Base-by-base conservation (phyloP, 805 yeast genomes). In the Cyberlindnera lachancei region DNA sequence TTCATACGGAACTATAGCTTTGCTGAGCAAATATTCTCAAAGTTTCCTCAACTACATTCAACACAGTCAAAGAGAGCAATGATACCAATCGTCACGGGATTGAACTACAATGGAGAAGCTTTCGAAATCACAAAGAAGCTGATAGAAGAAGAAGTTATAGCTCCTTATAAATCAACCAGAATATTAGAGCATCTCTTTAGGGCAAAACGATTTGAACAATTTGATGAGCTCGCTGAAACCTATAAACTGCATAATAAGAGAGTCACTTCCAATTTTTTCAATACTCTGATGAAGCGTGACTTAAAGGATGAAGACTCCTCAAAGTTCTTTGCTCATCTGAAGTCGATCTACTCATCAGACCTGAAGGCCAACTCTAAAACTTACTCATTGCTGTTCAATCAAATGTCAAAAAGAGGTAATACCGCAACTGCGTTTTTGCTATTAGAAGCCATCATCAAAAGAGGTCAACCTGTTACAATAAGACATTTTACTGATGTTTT, bases 391-490 rank as follows among this genome's bases (percentile, higher is more conserved):
- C 18, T 49, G 24, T 36, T 45, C 9, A 28, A 35, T 11, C 47
- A 45, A 16, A 40, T 47, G 23, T 43, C 46, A 5, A 37, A 34
- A 21, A 18, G 28, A 3, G 50, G 52, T n/a, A 46, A 45, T 18
- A 35, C 45, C 7, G 30, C 34, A 5, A 40, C 41, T 6, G 42
- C 48, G 3, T 17, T 46, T 20, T 30, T 39, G 6, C 19, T 47
- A 12, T 15, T 48, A 14, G 46, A 42, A 6, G 34, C 38, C 2
- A 15, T 41, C 10, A 5, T 36, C 4, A 43, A 43, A 15, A 35
- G 42, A 7, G 25, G 23, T 2, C 22, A 23, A 6, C 10, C 22
- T 5, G 33, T 41, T 13, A 30, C 22, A 4, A 27, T 31, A 4
- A 14, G 23, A 4, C 37, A 40, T 27, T 31, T 41, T 19, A 42